phyloP scores from a whole-genome alignment of 805 yeast species.

The Schwanniomyces vanrijiae region DNA sequence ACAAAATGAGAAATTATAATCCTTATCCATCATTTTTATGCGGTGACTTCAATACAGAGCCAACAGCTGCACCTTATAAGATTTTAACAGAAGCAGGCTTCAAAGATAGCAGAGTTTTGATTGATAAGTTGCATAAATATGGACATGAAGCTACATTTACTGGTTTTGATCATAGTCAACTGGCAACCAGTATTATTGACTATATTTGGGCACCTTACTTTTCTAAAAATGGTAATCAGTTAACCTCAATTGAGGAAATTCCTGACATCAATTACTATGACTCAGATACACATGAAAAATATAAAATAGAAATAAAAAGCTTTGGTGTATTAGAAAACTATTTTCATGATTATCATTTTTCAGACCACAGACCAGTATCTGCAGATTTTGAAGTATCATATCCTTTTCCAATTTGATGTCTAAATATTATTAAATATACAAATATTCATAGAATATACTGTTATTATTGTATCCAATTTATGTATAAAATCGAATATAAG shows the following conservation, averaged over 20 bases:
- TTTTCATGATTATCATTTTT: slow-evolving; percentile 31
- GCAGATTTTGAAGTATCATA: slow-evolving; percentile 14
- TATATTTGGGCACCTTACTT: slow-evolving; percentile 44
- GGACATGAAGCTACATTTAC: slow-evolving; percentile 49
- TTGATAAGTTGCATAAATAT: slow-evolving; percentile 27
- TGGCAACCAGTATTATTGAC: slow-evolving; percentile 36
- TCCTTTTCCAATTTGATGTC: not conserved
- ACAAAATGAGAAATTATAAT: slow-evolving; percentile 30
- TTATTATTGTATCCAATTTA: too few species aligned
- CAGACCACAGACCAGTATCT: slow-evolving; percentile 43
- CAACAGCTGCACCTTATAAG: slow-evolving; percentile 39
- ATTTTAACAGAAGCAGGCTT: slow-evolving; percentile 37
- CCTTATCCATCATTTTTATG: slow-evolving; percentile 37
- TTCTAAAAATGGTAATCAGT: slow-evolving; percentile 11
- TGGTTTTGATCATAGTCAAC: slow-evolving; percentile 41
- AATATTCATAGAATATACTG: not conserved
- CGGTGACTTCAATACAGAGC: slow-evolving; percentile 45
- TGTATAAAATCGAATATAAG: not conserved
- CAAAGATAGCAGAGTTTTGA: slow-evolving; percentile 37
- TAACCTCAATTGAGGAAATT: not conserved
- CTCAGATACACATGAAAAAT: slow-evolving; percentile 11
- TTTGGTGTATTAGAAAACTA: slow-evolving; percentile 41
- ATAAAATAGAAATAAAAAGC: slow-evolving; percentile 29
- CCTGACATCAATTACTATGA: not conserved
- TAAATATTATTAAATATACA: not conserved